Base-by-base conservation (phyloP, 2,329 filamentous ascomycete genomes). In the Ophiosphaerella narmari region DNA sequence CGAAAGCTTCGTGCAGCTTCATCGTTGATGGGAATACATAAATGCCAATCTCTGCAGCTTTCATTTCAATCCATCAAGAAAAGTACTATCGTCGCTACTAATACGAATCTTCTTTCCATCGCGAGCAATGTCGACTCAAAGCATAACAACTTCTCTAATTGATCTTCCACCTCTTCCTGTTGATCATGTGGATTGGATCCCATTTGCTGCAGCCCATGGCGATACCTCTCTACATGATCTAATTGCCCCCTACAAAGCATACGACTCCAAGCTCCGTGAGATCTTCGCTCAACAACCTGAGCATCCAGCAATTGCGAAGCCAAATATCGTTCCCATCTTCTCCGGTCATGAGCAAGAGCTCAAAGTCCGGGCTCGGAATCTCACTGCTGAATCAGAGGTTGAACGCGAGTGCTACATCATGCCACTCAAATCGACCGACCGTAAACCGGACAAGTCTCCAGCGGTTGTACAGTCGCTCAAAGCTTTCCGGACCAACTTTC, bases 401-500 rank as follows among this genome's bases (percentile, higher is more conserved):
- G 83, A 88, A 60, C 84, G 81, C 62, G 80, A 83, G 12, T 82
- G 50, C 61, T 91, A 89, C 65, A 83, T 91, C 67, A 89, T 91
- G 87, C 69, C 82, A 5, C 78, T 91, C 24, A 78, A 81, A 0
- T 74, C 82, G 0, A 77, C 84, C 3, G 80, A 86, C 43, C 85
- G 90, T 32, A 85, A 85, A 41, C 62, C 77, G 0, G 74, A 84
- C 66, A 86, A 83, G 5, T 82, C 86, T 1, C 83, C 83, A 3
- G 90, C 90, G 2, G 81, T 89, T 4, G 89, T 92, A 0, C 68
- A 79, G 21, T 81, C 81, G 11, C 67, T 94, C 39, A 79, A 82
- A 40, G 86, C 90, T 26, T 96, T 94, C 62, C 85, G 86, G 67
- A 82, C 83, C 41, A 93, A 94, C 72, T 93, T 96, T 74, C 83